These are phyloP conservation scores for Emmonsiellopsis sp. DNA, from an alignment of 2,329 filamentous ascomycete genomes.

Conservation along the genomic window DNA sequence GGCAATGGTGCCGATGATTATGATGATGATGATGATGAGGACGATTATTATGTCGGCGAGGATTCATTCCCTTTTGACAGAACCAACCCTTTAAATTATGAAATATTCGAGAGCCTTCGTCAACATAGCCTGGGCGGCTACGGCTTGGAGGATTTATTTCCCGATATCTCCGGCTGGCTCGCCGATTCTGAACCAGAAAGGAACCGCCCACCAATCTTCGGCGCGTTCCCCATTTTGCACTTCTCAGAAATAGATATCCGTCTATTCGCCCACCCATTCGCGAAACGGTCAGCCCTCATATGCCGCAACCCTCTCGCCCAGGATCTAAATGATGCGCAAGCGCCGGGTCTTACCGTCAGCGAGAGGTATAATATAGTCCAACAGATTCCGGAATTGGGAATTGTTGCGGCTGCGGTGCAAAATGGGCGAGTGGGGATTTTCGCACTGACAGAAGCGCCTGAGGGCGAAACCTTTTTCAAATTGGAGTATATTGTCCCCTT, in stretches of 20 bases:
- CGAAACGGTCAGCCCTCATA: constrained; percentile 21
- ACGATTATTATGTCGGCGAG: constrained; percentile 11
- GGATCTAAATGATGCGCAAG: constrained; percentile 17
- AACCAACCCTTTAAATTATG: constrained; percentile 1
- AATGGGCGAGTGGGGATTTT: constrained; percentile 48
- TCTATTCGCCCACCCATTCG: constrained; percentile 25
- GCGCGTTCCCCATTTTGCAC: constrained; percentile 32
- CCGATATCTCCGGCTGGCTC: not conserved
- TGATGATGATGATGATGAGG: not conserved
- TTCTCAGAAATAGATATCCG: constrained; percentile 32
- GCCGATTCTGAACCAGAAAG: constrained; percentile 6
- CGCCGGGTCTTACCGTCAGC: constrained; percentile 16
- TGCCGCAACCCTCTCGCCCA: constrained; percentile 22
- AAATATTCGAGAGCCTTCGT: not conserved
- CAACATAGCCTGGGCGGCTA: not conserved
- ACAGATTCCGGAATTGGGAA: constrained; percentile 49
- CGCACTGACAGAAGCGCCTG: constrained; percentile 35
- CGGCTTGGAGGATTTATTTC: not conserved
- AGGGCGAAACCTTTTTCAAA: constrained; percentile 38
- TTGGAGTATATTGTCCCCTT: constrained; percentile 49
- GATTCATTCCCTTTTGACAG: constrained; percentile 4
- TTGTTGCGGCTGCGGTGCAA: constrained; percentile 49
- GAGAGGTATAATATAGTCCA: constrained; percentile 50
- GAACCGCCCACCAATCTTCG: constrained; percentile 10
- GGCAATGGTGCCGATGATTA: constrained; percentile 8